Percentiles rank a stretch among this genome's conserved stretches.
phyloP scores from a whole-genome alignment of 2,329 filamentous ascomycete genomes.

The Exserohilum rostratum region DNA sequence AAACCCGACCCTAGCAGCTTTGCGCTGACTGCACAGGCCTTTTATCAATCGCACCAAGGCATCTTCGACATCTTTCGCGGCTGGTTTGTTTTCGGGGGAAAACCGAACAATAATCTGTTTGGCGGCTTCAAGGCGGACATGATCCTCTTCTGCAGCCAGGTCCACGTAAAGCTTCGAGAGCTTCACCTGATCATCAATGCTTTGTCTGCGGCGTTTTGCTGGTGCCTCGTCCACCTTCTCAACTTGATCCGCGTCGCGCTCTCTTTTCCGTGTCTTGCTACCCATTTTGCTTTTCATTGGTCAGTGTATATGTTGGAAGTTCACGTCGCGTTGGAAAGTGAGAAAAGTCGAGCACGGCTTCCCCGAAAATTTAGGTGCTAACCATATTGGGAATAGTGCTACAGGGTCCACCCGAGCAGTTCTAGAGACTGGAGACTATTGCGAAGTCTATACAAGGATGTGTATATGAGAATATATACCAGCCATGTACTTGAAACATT shows the following conservation, averaged over 20 bases:
- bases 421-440: not conserved
- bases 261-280: slow-evolving; percentile 36
- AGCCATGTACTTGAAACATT: not conserved
- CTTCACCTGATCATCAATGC: slow-evolving; percentile 50
- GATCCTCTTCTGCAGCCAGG: slow-evolving; percentile 54
- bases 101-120: slow-evolving; percentile 53
- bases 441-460: not conserved
- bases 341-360: slow-evolving; percentile 14
- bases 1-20: slow-evolving; percentile 86
- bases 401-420: not conserved
- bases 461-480: not conserved
- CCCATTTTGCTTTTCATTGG: slow-evolving; percentile 25
- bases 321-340: slow-evolving; percentile 8
- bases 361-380: slow-evolving; percentile 16
- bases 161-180: slow-evolving; percentile 55
- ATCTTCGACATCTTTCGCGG: slow-evolving; percentile 47
- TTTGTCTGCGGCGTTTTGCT: slow-evolving; percentile 43
- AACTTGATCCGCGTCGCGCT: slow-evolving; percentile 26
- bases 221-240: slow-evolving; percentile 27
- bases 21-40: slow-evolving; percentile 86
- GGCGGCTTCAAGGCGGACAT: slow-evolving; percentile 53
- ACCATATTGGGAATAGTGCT: slow-evolving; percentile 1
- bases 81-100: slow-evolving; percentile 46
- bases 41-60: slow-evolving; percentile 68
- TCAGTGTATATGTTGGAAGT: slow-evolving; percentile 1